phyloP scores from a whole-genome alignment of 78 protist species.

The Polysphondylium violaceum region DNA sequence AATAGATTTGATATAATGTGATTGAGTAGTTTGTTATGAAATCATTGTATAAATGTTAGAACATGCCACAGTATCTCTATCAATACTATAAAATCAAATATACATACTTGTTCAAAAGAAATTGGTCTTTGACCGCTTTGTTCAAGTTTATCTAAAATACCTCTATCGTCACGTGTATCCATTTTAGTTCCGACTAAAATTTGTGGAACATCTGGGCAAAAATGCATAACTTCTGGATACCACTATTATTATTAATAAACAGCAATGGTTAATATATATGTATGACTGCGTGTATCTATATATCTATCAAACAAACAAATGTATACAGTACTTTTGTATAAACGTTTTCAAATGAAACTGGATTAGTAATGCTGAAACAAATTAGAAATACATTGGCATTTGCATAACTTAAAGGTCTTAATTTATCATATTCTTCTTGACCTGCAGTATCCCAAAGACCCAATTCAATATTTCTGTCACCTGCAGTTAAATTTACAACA shows the following conservation, averaged over 20 bases:
- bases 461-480: conserved; percentile 91
- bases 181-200: conserved; percentile 95
- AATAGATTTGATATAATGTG: background rate
- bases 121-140: conserved; percentile 61
- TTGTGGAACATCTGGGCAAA: conserved; percentile 92
- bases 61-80: too few species aligned
- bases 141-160: conserved; percentile 73
- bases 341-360: conserved; percentile 93
- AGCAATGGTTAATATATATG: background rate
- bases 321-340: conserved; percentile 54
- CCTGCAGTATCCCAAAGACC: conserved; percentile 98
- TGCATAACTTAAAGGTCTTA: conserved; percentile 93
- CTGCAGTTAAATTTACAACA: conserved; percentile 93
- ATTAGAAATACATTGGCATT: conserved; percentile 93
- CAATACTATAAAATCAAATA: too few species aligned
- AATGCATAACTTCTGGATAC: conserved; percentile 95
- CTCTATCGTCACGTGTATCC: conserved; percentile 89
- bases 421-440: conserved; percentile 94
- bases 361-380: conserved; percentile 90
- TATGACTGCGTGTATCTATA: background rate
- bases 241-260: conserved; percentile 61
- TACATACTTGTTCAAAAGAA: conserved; percentile 73
- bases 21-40: background rate
- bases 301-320: background rate
- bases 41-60: too few species aligned